phyloP scores from a whole-genome alignment of 2,329 filamentous ascomycete species.

The Cercospora citrullina region DNA sequence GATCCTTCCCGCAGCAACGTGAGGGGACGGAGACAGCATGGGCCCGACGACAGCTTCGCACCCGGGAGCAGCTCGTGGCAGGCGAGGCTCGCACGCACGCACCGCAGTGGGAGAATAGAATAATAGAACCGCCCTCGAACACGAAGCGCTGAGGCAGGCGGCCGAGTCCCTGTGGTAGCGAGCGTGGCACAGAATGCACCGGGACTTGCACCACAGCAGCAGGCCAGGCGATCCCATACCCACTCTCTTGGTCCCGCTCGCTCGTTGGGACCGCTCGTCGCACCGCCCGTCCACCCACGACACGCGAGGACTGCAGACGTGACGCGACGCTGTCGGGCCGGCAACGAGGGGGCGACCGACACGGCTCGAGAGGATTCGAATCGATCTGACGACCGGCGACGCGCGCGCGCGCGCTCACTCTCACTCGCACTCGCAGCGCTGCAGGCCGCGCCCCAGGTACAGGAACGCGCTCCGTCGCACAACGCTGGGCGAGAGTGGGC shows the following conservation, averaged over 20 bases:
- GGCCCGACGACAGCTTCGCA: not conserved
- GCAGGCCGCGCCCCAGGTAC: not conserved
- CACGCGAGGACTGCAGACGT: slow-evolving; percentile 4
- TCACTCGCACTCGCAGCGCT: not conserved
- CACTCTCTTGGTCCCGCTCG: slow-evolving; percentile 7
- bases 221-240: slow-evolving; percentile 12
- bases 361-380: not conserved
- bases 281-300: slow-evolving; percentile 1
- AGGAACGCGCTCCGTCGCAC: not conserved
- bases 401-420: not conserved
- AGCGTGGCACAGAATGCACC: slow-evolving; percentile 15
- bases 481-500: not conserved
- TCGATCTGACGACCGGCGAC: not conserved
- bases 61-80: slow-evolving; percentile 6
- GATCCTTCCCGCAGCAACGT: not conserved
- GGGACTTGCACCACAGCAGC: slow-evolving; percentile 11
- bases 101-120: not conserved
- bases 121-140: not conserved
- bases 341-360: not conserved
- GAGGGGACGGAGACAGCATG: slow-evolving; percentile 2
- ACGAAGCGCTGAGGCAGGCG: slow-evolving; percentile 7
- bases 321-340: not conserved
- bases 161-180: slow-evolving; percentile 11
- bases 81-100: not conserved
- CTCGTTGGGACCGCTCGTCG: slow-evolving; percentile 12